Percentiles rank a stretch among this genome's conserved stretches.
Evolutionary conservation across 2,329 filamentous ascomycete species (phyloP).

Genomic region (Ceratocystis albifundus): DNA sequence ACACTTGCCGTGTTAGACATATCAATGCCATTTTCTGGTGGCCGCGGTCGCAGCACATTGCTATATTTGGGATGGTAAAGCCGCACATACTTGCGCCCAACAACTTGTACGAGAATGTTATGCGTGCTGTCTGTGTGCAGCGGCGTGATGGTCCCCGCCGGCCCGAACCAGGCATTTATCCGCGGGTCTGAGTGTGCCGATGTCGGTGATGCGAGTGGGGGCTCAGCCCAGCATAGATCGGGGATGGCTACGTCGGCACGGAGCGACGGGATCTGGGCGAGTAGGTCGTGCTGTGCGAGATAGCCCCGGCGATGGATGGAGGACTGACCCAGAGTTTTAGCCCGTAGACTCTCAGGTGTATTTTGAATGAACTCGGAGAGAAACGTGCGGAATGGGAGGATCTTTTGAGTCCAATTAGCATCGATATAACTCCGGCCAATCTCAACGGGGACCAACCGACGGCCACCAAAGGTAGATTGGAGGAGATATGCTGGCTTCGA

Average conservation of each 20-base stretch:
- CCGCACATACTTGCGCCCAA: slow-evolving; percentile 83
- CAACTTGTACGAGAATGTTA: slow-evolving; percentile 80
- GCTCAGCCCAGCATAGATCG: slow-evolving; percentile 69
- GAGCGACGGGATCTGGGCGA: slow-evolving; percentile 67
- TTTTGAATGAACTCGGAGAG: slow-evolving; percentile 47
- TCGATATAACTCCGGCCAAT: slow-evolving; percentile 81
- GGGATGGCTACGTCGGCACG: slow-evolving; percentile 66
- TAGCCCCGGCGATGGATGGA: slow-evolving; percentile 48
- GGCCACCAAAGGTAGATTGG: slow-evolving; percentile 59
- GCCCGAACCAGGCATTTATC: slow-evolving; percentile 89
- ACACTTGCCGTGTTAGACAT: slow-evolving; percentile 84
- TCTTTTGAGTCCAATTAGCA: slow-evolving; percentile 67
- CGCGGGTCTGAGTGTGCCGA: slow-evolving; percentile 44
- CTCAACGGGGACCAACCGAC: slow-evolving; percentile 75
- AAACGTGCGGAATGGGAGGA: slow-evolving; percentile 65
- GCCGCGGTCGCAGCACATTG: slow-evolving; percentile 47
- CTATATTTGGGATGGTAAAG: slow-evolving; percentile 63
- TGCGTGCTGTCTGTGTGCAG: slow-evolving; percentile 91
- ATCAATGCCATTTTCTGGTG: slow-evolving; percentile 59
- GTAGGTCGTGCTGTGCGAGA: slow-evolving; percentile 82
- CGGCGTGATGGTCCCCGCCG: slow-evolving; percentile 75
- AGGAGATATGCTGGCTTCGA: slow-evolving; percentile 61
- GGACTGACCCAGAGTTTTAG: background rate
- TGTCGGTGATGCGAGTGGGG: slow-evolving; percentile 42
- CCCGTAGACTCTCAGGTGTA: background rate